phyloP scores from a whole-genome alignment of 2,329 filamentous ascomycete genomes.

The Colletotrichum endophyticum region DNA sequence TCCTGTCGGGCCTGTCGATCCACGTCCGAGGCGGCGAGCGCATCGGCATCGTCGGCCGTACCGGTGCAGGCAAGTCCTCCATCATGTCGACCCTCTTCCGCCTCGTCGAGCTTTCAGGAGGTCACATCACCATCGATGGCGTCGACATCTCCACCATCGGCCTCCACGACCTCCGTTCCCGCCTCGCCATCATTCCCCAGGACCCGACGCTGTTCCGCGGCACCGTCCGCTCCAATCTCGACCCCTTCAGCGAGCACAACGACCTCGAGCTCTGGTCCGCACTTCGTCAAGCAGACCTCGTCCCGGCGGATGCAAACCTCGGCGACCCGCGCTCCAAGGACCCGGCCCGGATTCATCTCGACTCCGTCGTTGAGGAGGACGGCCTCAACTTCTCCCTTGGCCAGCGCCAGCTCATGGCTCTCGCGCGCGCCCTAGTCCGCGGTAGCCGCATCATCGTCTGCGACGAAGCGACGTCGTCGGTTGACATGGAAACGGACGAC shows the following conservation, averaged over 20 bases:
- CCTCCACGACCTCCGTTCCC: conserved; percentile 75
- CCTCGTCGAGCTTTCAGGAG: conserved; percentile 68
- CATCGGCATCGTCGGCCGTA: conserved; percentile 82
- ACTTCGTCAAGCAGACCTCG: conserved; percentile 77
- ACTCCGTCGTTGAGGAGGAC: conserved; percentile 88
- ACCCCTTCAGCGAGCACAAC: conserved; percentile 79
- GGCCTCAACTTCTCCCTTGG: conserved; percentile 95
- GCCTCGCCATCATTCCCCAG: conserved; percentile 83
- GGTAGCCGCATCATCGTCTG: conserved; percentile 92
- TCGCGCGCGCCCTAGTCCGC: conserved; percentile 88
- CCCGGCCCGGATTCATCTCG: conserved; percentile 75
- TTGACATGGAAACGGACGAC: conserved; percentile 96
- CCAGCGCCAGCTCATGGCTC: conserved; percentile 92
- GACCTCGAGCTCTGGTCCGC: conserved; percentile 81
- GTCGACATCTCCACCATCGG: conserved; percentile 75
- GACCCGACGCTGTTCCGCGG: conserved; percentile 84
- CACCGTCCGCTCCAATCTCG: conserved; percentile 79
- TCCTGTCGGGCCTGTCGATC: conserved; percentile 73
- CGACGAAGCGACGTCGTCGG: conserved; percentile 91
- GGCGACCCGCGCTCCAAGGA: conserved; percentile 29
- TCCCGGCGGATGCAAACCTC: conserved; percentile 47
- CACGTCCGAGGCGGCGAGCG: conserved; percentile 78
- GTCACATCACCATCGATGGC: conserved; percentile 69
- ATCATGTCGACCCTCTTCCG: conserved; percentile 87
- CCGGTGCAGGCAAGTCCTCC: conserved; percentile 81